A percentile compares a stretch with the other conserved stretches of the same genome.
These are phyloP conservation scores for Lasiodiplodia theobromae DNA, from an alignment of 2,329 filamentous ascomycete species.

Conservation along the genomic window DNA sequence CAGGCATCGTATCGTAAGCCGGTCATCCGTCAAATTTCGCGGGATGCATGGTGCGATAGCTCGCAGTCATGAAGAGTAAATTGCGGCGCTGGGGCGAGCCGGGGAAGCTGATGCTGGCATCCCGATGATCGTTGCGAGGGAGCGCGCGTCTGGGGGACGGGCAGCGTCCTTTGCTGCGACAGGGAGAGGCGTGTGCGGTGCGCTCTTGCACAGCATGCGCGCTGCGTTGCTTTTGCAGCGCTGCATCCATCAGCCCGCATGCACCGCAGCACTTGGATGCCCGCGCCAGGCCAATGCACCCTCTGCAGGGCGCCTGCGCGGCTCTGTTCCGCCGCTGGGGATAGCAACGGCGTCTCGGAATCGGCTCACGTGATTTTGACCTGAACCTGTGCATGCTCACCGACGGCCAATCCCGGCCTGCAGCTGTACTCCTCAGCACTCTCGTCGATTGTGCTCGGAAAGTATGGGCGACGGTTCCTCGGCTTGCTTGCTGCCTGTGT, in stretches of 20 bases:
- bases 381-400: too few relatives aligned
- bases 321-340: not conserved
- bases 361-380: not conserved
- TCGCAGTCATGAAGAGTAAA: constrained; percentile 22
- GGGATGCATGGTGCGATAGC: constrained; percentile 11
- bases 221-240: constrained; percentile 11
- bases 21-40: constrained; percentile 26
- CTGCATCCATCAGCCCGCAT: not conserved
- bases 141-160: constrained; percentile 9
- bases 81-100: constrained; percentile 4
- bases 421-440: not conserved
- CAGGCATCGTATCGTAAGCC: constrained; percentile 10
- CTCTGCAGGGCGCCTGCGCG: not conserved
- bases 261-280: not conserved
- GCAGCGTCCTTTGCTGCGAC: constrained; percentile 2
- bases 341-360: not conserved
- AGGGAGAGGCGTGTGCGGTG: constrained; percentile 13
- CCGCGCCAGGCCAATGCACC: not conserved
- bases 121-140: constrained; percentile 21
- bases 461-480: not conserved
- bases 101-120: constrained; percentile 24
- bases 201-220: constrained; percentile 16
- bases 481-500: not conserved
- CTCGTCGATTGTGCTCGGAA: not conserved
- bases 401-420: not conserved